These are phyloP conservation scores for Castanea sativa DNA, from an alignment of 306 rosid genomes.

Conservation along the genomic window DNA sequence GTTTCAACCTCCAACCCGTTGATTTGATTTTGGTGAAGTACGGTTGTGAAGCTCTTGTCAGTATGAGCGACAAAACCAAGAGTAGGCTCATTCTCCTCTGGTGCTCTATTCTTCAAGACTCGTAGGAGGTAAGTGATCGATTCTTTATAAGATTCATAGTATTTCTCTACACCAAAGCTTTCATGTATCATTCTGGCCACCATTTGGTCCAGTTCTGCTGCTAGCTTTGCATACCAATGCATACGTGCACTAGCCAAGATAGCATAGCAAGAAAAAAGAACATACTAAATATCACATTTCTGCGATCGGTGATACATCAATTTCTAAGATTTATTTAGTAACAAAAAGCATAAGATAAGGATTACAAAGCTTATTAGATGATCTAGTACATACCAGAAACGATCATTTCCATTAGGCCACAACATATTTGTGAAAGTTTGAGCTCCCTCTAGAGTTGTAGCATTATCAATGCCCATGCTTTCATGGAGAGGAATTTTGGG, in stretches of 20 bases:
- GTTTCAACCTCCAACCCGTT: slow-evolving; percentile 66
- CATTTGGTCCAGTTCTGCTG: slow-evolving; percentile 50
- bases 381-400: slow-evolving; percentile 29
- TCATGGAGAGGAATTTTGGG: slow-evolving; percentile 46
- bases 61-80: slow-evolving; percentile 65
- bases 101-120: slow-evolving; percentile 45
- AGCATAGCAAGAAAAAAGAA: background rate
- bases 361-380: background rate
- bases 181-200: slow-evolving; percentile 77
- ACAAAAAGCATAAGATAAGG: background rate
- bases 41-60: slow-evolving; percentile 83
- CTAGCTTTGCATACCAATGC: slow-evolving; percentile 48
- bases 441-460: slow-evolving; percentile 28
- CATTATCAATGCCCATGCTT: slow-evolving; percentile 48
- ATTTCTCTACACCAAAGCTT: slow-evolving; percentile 48
- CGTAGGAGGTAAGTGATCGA: slow-evolving; percentile 62
- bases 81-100: slow-evolving; percentile 31
- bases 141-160: slow-evolving; percentile 30
- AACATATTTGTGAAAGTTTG: slow-evolving; percentile 32
- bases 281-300: too few relatives aligned
- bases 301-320: too few relatives aligned
- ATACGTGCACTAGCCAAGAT: slow-evolving; percentile 37
- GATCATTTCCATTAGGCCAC: slow-evolving; percentile 49
- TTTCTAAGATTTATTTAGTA: too few relatives aligned
- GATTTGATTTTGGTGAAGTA: slow-evolving; percentile 63